A percentile compares a stretch with the other conserved stretches of the same genome.
phyloP scores from a whole-genome alignment of 2,329 filamentous ascomycete species.

The Beauveria bassiana region DNA sequence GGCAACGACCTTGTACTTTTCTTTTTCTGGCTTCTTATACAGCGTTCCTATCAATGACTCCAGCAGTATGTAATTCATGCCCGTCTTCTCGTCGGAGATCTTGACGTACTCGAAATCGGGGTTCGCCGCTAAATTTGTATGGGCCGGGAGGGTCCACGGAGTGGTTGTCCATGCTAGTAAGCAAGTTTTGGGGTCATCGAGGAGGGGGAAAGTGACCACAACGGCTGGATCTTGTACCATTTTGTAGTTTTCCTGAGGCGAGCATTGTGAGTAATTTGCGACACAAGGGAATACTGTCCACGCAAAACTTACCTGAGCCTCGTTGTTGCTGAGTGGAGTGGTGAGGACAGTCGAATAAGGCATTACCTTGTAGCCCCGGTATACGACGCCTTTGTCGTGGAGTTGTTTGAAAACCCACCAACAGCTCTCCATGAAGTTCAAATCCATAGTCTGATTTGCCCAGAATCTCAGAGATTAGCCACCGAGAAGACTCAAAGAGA shows the following conservation, averaged over 20 bases:
- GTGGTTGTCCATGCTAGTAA: constrained; percentile 54
- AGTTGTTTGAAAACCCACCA: constrained; percentile 76
- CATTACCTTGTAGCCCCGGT: constrained; percentile 67
- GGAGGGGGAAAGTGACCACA: constrained; percentile 62
- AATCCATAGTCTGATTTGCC: constrained; percentile 56
- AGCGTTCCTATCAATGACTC: constrained; percentile 52
- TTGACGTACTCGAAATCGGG: constrained; percentile 75
- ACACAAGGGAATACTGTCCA: no score
- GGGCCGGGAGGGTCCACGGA: constrained; percentile 62
- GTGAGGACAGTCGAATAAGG: constrained; percentile 68
- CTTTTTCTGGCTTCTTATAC: constrained; percentile 72
- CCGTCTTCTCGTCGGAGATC: constrained; percentile 57
- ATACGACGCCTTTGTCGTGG: constrained; percentile 64
- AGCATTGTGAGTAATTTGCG: no score
- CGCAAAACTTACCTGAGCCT: constrained; percentile 36
- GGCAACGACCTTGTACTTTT: constrained; percentile 62
- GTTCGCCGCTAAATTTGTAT: constrained; percentile 63
- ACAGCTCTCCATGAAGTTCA: constrained; percentile 66
- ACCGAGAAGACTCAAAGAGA: background rate
- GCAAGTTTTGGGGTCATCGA: constrained; percentile 58
- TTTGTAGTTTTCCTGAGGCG: no score
- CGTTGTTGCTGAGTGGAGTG: constrained; percentile 65
- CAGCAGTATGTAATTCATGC: constrained; percentile 61
- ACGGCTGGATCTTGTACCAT: constrained; percentile 52
- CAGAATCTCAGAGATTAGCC: no score